Evolutionary conservation across 75 land plant genomes (phyloP).

Genomic region (Chamaecyparis obtusa): DNA sequence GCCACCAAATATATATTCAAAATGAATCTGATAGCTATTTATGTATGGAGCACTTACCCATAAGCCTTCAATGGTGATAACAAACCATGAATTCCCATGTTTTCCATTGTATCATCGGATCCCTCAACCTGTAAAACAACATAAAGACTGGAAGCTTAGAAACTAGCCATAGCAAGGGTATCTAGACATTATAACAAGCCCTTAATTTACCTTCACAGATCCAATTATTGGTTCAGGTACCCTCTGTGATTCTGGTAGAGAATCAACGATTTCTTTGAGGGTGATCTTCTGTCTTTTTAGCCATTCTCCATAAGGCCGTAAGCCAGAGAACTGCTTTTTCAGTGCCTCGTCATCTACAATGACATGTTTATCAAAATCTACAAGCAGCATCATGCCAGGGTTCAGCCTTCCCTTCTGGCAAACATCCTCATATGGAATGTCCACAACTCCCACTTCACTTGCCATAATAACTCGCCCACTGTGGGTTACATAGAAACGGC

Average conservation of each 20-base stretch:
- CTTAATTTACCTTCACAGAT: slow-evolving; percentile 45
- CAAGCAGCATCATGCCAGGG: slow-evolving; percentile 99
- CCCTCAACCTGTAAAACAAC: slow-evolving; percentile 35
- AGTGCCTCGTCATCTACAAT: slow-evolving; percentile 96
- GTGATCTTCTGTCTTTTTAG: slow-evolving; percentile 79
- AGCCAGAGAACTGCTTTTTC: slow-evolving; percentile 75
- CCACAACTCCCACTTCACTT: slow-evolving; percentile 99
- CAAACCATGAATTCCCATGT: slow-evolving; percentile 88
- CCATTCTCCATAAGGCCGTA: slow-evolving; percentile 95
- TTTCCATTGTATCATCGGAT: slow-evolving; percentile 69
- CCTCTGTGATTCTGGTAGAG: slow-evolving; percentile 61
- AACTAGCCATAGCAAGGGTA: background rate
- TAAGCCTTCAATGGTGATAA: slow-evolving; percentile 90
- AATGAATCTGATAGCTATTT: background rate
- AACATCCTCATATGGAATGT: slow-evolving; percentile 89
- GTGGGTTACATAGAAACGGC: slow-evolving; percentile 89
- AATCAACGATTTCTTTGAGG: slow-evolving; percentile 72
- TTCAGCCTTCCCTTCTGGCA: slow-evolving; percentile 85
- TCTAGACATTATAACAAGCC: background rate
- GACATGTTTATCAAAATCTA: slow-evolving; percentile 92
- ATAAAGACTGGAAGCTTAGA: slow-evolving; percentile 5
- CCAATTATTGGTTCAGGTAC: slow-evolving; percentile 66
- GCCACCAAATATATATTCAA: background rate
- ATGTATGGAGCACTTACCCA: slow-evolving; percentile 55
- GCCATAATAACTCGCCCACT: slow-evolving; percentile 97